Base-by-base conservation (phyloP, 441 rosid species). In the Lepidium campestre region DNA sequence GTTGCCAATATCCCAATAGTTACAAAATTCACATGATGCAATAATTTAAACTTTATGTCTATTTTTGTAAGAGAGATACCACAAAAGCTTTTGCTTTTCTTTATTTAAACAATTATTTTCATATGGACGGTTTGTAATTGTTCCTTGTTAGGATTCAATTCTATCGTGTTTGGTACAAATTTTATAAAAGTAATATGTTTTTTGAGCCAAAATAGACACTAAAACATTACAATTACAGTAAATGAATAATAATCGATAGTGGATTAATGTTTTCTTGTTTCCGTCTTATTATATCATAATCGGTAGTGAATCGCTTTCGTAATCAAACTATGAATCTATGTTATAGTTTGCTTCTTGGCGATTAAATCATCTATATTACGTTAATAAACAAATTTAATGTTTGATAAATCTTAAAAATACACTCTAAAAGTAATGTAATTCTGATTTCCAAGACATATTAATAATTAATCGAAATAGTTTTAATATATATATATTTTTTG, bases 41-140 rank as follows among this genome's bases (percentile, higher is more conserved):
- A 50, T 50, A 50, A 58, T 65, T 65, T 9, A n/a, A 64, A 57
- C 49, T 59, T 66, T 66, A 58, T 65, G 46, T 52, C 45, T 14
- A 2, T 40, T n/a, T 59, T 50, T 57, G 48, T 23, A 15, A 67
- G 58, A 50, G 23, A 19, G 41, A 56, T 63, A 52, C 40, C 29
- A 3, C 34, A 61, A 29, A 60, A 53, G 29, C 17, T 59, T 66
- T 65, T 72, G 67, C 22, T 59, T 72, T 66, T 59, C 62, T 49
- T 64, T 36, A 31, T 64, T 49, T 49, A 22, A 22, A 31, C 46
- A 32, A 17, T 36, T 42, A 23, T 25, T 35, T 48, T 32, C 9
- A 53, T 36, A 60, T 73, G 72, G 72, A 73, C 77, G 77, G 77
- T 73, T 59, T 37, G 62, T 22, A 65, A 73, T 53, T 45, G 36